Evolutionary conservation across 2,329 filamentous ascomycete species (phyloP), one percentile per base, ranked within the genome.

Genomic region (Neospermospora avenae): DNA sequence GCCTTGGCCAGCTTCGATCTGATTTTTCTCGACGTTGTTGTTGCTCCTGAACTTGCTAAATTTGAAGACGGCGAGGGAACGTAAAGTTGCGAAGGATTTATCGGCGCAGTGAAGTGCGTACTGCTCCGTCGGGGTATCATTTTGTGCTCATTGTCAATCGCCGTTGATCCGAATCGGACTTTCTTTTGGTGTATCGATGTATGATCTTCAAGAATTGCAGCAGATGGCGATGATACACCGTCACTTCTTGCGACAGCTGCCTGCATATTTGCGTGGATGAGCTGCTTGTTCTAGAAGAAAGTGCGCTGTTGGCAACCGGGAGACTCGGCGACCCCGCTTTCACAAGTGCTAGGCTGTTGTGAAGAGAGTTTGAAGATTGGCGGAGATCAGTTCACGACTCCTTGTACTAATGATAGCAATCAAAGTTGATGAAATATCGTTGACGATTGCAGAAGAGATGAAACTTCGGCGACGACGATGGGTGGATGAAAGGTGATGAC

Each of bases 401-500:
- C 51, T 20, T 46, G 10, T 14, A 46, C 25, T 45, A 59, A 62
- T 62, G 45, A 53, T 45, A 39, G 57, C 60, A 54, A 52, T 52
- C 28, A 49, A 34, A 46, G 57, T 61, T 60, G 62, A 64, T 65
- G 58, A 56, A 61, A 65, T 44, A 56, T 53, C 28, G 28, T 55
- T 41, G 42, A 55, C 45, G 55, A 61, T 64, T 51, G 59, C 59
- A 55, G 44, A 60, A 46, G 61, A 61, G 66, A 70, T 69, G 67
- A 60, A 58, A 41, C 34, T 46, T 58, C 41, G 34, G 39, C 22
- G 56, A 53, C 20, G 62, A 57, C 60, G 64, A 65, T 62, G 22
- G 63, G 67, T 62, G 63, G 68, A 66, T 64, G 66, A 58, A 57
- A 55, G 52, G 61, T 49, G 58, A 60, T 65, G 58, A 63, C 48